These are phyloP conservation scores for Scorias spongiosa DNA, from an alignment of 2,329 filamentous ascomycete genomes.

Conservation along the genomic window DNA sequence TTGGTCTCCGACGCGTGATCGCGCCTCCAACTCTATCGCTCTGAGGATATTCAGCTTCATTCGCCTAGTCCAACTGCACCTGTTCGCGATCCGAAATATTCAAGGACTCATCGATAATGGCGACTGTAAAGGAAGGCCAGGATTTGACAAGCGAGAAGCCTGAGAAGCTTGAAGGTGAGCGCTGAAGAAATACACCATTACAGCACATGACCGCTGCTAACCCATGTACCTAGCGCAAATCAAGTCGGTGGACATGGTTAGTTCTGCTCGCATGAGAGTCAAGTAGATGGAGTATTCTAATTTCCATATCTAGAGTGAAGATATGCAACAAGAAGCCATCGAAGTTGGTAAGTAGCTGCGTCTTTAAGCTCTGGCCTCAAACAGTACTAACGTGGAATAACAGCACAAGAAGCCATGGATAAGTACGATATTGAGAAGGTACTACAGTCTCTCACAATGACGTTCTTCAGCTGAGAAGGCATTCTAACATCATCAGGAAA, in stretches of 20 bases:
- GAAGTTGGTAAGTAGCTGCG: constrained; percentile 62
- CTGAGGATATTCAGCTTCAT: too few species aligned
- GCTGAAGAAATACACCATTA: background rate
- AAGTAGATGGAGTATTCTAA: constrained; percentile 2
- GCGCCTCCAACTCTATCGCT: too few species aligned
- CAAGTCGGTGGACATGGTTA: constrained; percentile 97
- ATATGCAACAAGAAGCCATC: constrained; percentile 92
- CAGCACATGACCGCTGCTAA: too few species aligned
- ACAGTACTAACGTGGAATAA: constrained; percentile 5
- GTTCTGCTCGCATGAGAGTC: constrained; percentile 9
- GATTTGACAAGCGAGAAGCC: constrained; percentile 8
- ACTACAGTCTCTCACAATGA: constrained; percentile 1
- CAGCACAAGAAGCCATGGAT: constrained; percentile 56
- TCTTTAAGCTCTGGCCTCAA: background rate
- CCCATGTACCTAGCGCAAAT: constrained; percentile 54
- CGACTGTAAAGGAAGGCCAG: constrained; percentile 10
- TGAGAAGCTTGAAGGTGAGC: constrained; percentile 63
- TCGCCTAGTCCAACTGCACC: too few species aligned
- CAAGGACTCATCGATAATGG: constrained; percentile 10
- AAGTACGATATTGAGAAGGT: constrained; percentile 62
- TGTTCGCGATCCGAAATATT: too few species aligned
- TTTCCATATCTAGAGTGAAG: constrained; percentile 55
- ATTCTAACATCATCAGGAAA: constrained; percentile 46
- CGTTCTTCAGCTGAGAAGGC: too few species aligned
- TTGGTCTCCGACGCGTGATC: too few species aligned